Percentiles rank a stretch among this genome's conserved stretches.
phyloP scores from a whole-genome alignment of 352 stramenopile genomes.

The Thalassiosira livingstoniorum region DNA sequence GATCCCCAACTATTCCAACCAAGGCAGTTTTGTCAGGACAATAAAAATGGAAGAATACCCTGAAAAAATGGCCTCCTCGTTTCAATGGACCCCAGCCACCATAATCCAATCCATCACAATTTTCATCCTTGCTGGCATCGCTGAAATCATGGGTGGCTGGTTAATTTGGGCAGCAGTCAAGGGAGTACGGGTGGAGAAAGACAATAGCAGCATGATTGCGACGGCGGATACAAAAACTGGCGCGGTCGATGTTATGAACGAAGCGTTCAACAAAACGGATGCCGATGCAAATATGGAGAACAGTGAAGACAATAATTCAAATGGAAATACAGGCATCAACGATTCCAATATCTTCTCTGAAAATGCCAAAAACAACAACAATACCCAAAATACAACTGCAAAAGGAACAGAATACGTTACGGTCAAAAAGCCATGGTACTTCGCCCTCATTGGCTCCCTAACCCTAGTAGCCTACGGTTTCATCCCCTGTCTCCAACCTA shows the following conservation, averaged over 20 bases:
- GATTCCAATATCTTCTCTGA: neutral
- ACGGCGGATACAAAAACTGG: neutral
- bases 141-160: slow-evolving; percentile 86
- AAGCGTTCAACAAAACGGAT: neutral
- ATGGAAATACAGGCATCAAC: neutral
- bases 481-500: slow-evolving; percentile 81
- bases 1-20: too few species aligned
- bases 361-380: neutral
- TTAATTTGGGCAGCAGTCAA: slow-evolving; percentile 79
- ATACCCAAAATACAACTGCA: neutral
- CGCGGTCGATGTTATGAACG: too few species aligned
- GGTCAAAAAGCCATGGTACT: slow-evolving; percentile 79
- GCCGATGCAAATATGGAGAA: slow-evolving; percentile 15
- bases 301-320: neutral
- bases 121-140: slow-evolving; percentile 80
- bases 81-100: slow-evolving; percentile 71
- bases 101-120: slow-evolving; percentile 73
- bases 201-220: neutral
- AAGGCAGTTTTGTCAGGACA: too few species aligned
- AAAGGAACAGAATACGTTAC: slow-evolving; percentile 18
- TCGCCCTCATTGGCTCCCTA: slow-evolving; percentile 71
- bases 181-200: slow-evolving; percentile 39
- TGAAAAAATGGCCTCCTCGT: slow-evolving; percentile 22
- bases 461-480: slow-evolving; percentile 82
- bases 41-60: too few species aligned